Percentiles rank a stretch among this genome's conserved stretches.
Evolutionary conservation across 257 asterid species (phyloP).

Genomic region (Echites panduratus): DNA sequence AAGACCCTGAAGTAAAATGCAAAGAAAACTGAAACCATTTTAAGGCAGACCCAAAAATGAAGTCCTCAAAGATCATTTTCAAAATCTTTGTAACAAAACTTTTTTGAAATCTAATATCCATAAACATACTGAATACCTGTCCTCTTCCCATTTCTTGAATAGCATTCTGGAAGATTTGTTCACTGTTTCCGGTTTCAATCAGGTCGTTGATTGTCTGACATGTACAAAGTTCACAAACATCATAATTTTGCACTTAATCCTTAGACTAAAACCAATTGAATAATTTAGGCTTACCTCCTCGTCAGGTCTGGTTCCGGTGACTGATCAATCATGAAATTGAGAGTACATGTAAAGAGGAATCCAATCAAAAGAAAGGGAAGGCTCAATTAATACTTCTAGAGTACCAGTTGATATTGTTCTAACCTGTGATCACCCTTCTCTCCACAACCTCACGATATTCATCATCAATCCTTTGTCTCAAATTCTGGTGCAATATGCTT

Average conservation of each 20-base stretch:
- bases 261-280: constrained; percentile 8
- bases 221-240: constrained; percentile 15
- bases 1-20: not conserved
- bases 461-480: constrained; percentile 70
- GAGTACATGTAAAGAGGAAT: constrained; percentile 8
- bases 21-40: not conserved
- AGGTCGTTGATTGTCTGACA: constrained; percentile 72
- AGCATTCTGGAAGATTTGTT: constrained; percentile 80
- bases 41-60: not conserved
- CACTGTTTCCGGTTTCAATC: constrained; percentile 82
- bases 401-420: constrained; percentile 10
- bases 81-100: not conserved
- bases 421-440: constrained; percentile 84
- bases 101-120: not conserved
- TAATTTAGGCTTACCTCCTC: constrained; percentile 56
- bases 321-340: constrained; percentile 31
- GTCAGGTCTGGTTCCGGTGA: constrained; percentile 81
- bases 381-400: not conserved
- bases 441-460: constrained; percentile 94
- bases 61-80: not conserved
- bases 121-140: constrained; percentile 39
- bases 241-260: constrained; percentile 1
- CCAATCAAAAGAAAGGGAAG: constrained; percentile 7
- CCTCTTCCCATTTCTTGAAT: constrained; percentile 78
- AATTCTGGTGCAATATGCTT: constrained; percentile 30